Conservation (phyloP, 2,329 filamentous ascomycete species). For the Gaeumannomyces sp. region DNA sequence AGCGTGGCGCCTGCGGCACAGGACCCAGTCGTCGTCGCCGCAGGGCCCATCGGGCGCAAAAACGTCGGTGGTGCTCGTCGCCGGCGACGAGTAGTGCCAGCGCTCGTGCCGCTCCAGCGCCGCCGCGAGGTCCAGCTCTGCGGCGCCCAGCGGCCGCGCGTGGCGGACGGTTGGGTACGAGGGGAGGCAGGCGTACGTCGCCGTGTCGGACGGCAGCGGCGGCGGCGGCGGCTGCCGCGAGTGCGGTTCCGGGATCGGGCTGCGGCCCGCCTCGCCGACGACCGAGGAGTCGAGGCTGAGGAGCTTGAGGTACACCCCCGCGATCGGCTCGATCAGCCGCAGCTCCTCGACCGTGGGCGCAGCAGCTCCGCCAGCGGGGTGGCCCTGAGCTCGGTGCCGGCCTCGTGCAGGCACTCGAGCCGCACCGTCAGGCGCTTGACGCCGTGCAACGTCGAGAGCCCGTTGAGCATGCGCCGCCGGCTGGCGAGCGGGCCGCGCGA, state of each 20-base stretch:
- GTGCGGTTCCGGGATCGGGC: neutral
- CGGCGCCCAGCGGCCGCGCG: no score
- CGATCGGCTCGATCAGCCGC: neutral
- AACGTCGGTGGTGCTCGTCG: no score
- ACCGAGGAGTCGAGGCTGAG: neutral
- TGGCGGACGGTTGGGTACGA: no score
- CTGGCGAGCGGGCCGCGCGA: neutral
- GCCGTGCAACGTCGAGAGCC: neutral
- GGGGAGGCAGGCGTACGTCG: no score
- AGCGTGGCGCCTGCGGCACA: no score
- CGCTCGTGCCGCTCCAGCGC: no score
- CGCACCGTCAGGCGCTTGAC: neutral
- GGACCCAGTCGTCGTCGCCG: no score
- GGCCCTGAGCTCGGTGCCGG: neutral
- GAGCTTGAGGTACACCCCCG: neutral
- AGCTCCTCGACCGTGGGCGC: neutral
- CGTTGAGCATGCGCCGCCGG: neutral
- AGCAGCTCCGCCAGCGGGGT: neutral
- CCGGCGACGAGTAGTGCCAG: no score
- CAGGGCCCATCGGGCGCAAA: no score
- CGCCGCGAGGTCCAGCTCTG: no score
- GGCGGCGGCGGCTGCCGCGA: neutral
- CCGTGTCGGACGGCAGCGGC: neutral
- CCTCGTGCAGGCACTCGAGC: neutral
- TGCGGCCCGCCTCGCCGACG: neutral